These are phyloP conservation scores for Fusarium sp. DNA, from an alignment of 2,329 filamentous ascomycete genomes.

Conservation along the genomic window DNA sequence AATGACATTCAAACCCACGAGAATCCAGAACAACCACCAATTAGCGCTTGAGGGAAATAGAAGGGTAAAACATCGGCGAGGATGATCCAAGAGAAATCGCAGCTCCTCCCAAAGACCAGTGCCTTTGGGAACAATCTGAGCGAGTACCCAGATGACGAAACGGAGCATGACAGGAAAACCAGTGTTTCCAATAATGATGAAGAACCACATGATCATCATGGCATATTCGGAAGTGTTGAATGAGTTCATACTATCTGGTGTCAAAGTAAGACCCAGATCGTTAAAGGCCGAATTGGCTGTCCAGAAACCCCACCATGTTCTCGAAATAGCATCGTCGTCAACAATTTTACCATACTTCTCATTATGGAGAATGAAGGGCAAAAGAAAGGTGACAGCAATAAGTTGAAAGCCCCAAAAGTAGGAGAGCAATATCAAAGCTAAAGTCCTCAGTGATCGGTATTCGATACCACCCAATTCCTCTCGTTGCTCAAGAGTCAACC, in stretches of 20 bases:
- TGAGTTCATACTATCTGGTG: slow-evolving; percentile 92
- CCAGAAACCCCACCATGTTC: slow-evolving; percentile 93
- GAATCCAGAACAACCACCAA: slow-evolving; percentile 94
- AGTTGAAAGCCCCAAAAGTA: slow-evolving; percentile 91
- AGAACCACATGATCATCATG: slow-evolving; percentile 83
- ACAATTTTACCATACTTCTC: slow-evolving; percentile 76
- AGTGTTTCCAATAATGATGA: slow-evolving; percentile 96
- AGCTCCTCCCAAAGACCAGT: slow-evolving; percentile 91
- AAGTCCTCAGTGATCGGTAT: slow-evolving; percentile 90
- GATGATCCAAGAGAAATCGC: slow-evolving; percentile 91
- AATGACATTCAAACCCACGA: slow-evolving; percentile 84
- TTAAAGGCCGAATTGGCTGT: slow-evolving; percentile 91
- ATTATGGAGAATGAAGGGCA: slow-evolving; percentile 84
- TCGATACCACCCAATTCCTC: slow-evolving; percentile 97
- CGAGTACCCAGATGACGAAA: slow-evolving; percentile 88
- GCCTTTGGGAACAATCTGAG: slow-evolving; percentile 74
- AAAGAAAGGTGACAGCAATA: slow-evolving; percentile 79
- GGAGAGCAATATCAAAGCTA: slow-evolving; percentile 81
- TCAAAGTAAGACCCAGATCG: slow-evolving; percentile 94
- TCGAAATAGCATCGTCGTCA: slow-evolving; percentile 71
- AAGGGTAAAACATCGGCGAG: slow-evolving; percentile 94
- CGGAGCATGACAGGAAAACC: slow-evolving; percentile 96
- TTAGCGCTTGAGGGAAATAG: slow-evolving; percentile 91
- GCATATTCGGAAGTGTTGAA: slow-evolving; percentile 85
- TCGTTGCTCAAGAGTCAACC: slow-evolving; percentile 89